Base-by-base conservation (phyloP, 805 yeast species). In the Cyberlindnera sargentensis region DNA sequence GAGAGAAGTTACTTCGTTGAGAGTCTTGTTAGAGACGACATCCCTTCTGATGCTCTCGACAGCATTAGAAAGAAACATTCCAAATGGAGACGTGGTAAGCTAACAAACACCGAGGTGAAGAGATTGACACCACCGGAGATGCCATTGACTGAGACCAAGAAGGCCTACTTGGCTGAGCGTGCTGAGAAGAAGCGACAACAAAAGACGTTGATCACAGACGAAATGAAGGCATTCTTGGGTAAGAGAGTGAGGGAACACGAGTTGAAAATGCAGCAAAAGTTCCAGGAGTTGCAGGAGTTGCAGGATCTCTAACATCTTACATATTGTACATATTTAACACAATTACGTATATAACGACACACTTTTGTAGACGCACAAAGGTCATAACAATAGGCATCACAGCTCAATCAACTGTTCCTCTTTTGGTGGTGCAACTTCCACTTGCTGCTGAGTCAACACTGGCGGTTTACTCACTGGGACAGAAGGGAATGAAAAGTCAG, bases 51-150 rank as follows among this genome's bases (percentile, higher is more conserved):
- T 27, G 86, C 85, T 15, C 62, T 84, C 48, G 61, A 64, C 46
- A 79, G 86, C 45, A 72, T 90, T 49, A 81, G 96, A 65, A 84
- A 87, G 65, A 86, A 88, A 41, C 65, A 80, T 56, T 81, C 90
- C 49, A 78, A 79, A 61, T 74, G 70, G 65, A 80, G 74, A 60
- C 75, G 84, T 65, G 81, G 77, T 49, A 72, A 73, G 53, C 67
- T 89, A 47, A 72, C 81, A 8, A 80, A 73, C 49, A 64, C 72
- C 33, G 89, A 85, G 54, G 73, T 82, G 36, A 75, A 77, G 53
- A 75, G 70, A 51, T 67, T 83, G 55, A 57, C 62, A 35, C 78
- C 86, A 15, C 95, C 95, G 42, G 65, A 71, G 47, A 87, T 87
- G 93, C 96, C 95, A 38, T 63, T 77, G 48, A 71, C 85, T 9